Base-by-base conservation (phyloP, 2,329 filamentous ascomycete genomes). In the Beauveria sp. region DNA sequence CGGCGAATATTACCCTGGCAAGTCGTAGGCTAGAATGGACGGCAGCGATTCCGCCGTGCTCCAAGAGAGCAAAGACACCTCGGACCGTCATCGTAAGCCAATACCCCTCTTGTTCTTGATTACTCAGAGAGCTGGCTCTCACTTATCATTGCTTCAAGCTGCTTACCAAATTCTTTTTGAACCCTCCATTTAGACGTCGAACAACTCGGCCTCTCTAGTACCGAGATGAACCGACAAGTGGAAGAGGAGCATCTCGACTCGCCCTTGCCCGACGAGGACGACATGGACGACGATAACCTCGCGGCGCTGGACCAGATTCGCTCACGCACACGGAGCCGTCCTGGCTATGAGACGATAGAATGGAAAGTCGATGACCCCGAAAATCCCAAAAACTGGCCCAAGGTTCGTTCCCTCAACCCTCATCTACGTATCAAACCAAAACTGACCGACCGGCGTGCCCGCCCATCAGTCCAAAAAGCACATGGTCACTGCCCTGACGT, bases 371-470 rank as follows among this genome's bases (percentile, higher is more conserved):
- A 79, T 43, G 81, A 83, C 64, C 70, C 75, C 1, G 80, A 81
- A 63, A 82, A 84, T 62, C 80, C 80, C 2, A 76, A 81, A 67
- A 82, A 83, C 67, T 84, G 79, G 78, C 71, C 78, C 18, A 67
- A 63, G 50, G 75, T 76, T 67, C 63, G 71, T 58, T n/a, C 34
- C 10, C 16, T 28, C 18, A 9, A 37, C 26, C 26, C 5, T 16
- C 18, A n/a, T 6, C 18, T 24, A 44, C n/a, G 2, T 12, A 3
- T 9, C 8, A 18, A 3, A 28, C 4, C 30, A 24, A 24, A 6
- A 26, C 56, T 59, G n/a, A 43, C 48, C 9, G 2, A 3, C 12
- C 12, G n/a, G 18, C n/a, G 16, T 34, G 30, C 30, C 10, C 18
- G 41, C 5, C 2, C 47, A 14, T n/a, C 64, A 85, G 80, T 66